Percentiles rank a stretch among this genome's conserved stretches.
Conservation (phyloP, 2,329 filamentous ascomycete genomes). For the Colletotrichum eremochloae region DNA sequence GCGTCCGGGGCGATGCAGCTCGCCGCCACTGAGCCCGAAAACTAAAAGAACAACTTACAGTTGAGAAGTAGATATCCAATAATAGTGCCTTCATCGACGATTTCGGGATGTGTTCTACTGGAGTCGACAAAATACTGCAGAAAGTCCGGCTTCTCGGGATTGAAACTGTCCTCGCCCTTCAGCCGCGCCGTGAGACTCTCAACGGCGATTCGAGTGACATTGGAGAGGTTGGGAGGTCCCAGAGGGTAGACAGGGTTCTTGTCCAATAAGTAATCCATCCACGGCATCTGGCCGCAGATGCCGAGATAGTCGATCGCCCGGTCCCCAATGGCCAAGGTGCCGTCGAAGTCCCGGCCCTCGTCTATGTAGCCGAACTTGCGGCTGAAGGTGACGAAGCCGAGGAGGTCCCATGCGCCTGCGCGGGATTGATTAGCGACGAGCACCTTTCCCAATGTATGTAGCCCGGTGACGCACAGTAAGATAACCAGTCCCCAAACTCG, state of each 20-base stretch:
- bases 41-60: slow-evolving; percentile 33
- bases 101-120: slow-evolving; percentile 50
- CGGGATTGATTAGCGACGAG: too few species aligned
- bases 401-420: slow-evolving; percentile 56
- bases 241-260: slow-evolving; percentile 48
- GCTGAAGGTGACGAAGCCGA: slow-evolving; percentile 57
- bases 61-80: slow-evolving; percentile 50
- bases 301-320: slow-evolving; percentile 53
- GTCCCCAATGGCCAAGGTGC: slow-evolving; percentile 49
- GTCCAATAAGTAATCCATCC: slow-evolving; percentile 47
- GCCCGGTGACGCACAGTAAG: slow-evolving; percentile 43
- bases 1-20: not conserved
- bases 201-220: slow-evolving; percentile 43
- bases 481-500: slow-evolving; percentile 46
- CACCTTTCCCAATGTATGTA: not conserved
- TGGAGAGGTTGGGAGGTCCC: slow-evolving; percentile 45
- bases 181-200: slow-evolving; percentile 42
- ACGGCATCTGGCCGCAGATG: slow-evolving; percentile 47
- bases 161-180: slow-evolving; percentile 34
- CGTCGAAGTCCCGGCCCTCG: slow-evolving; percentile 53
- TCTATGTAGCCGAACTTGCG: slow-evolving; percentile 58
- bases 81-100: slow-evolving; percentile 52
- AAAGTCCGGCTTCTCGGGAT: slow-evolving; percentile 46
- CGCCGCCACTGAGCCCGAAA: not conserved
- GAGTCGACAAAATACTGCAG: slow-evolving; percentile 53